phyloP scores from a whole-genome alignment of 2,329 filamentous ascomycete species.

The Cladophialophora immunda region DNA sequence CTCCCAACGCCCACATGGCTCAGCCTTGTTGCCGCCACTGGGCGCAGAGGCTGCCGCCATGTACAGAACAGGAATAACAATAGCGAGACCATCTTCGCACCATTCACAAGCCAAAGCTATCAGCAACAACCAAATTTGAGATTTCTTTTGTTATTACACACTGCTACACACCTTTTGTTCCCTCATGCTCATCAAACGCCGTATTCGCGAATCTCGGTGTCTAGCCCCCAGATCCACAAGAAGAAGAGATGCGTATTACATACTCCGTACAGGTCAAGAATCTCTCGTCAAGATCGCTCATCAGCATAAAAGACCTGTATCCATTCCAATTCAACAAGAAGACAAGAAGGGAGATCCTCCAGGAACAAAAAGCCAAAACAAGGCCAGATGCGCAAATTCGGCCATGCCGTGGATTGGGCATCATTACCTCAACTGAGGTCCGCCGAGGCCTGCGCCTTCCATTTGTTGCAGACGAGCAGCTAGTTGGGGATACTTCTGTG shows the following conservation, averaged over 20 bases:
- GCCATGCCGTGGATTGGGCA: neutral
- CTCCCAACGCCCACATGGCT: neutral
- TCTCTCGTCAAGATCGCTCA: conserved; percentile 33
- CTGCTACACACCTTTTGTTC: conserved; percentile 30
- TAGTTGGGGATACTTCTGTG: conserved; percentile 84
- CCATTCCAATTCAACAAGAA: conserved; percentile 22
- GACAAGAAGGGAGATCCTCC: conserved; percentile 33
- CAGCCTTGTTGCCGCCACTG: neutral
- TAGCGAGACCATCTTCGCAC: no score
- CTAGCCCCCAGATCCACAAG: conserved; percentile 2
- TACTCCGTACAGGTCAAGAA: conserved; percentile 27
- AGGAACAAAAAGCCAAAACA: conserved; percentile 12
- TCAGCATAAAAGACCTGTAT: conserved; percentile 24
- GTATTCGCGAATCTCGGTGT: conserved; percentile 15
- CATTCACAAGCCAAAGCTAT: neutral
- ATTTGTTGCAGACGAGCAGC: conserved; percentile 74
- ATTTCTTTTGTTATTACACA: conserved; percentile 29
- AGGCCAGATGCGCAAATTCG: conserved; percentile 9
- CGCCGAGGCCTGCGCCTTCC: conserved; percentile 46
- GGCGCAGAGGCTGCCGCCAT: neutral
- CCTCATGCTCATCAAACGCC: conserved; percentile 32
- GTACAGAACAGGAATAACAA: no score
- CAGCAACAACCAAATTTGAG: neutral
- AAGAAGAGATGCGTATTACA: conserved; percentile 26
- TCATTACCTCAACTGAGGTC: conserved; percentile 32